Evolutionary conservation across 805 yeast species (phyloP).

Genomic region (Candida mattraensis): DNA sequence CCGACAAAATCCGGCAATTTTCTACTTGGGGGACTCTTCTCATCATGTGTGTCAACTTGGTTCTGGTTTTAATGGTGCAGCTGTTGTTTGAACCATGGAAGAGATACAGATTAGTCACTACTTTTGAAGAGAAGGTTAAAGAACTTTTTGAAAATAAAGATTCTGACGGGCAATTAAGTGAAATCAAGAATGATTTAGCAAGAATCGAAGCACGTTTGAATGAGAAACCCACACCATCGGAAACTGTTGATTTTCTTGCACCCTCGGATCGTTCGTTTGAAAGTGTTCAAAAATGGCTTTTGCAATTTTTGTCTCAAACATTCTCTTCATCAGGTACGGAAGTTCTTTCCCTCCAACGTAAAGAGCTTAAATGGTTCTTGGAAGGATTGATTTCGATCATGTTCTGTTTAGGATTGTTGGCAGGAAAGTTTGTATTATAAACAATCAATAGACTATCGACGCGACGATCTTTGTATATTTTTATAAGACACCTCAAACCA

Average conservation of each 20-base stretch:
- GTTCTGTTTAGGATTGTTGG: slow-evolving; percentile 5
- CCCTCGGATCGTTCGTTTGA: no score
- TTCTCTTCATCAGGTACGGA: no score
- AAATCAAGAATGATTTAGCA: slow-evolving; percentile 18
- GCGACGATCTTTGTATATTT: slow-evolving; percentile 5
- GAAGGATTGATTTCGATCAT: slow-evolving; percentile 7
- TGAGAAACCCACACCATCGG: no score
- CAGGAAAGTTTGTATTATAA: slow-evolving; percentile 5
- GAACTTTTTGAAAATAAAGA: slow-evolving; percentile 40
- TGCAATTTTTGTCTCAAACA: no score
- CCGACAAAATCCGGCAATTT: slow-evolving; percentile 90
- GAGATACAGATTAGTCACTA: slow-evolving; percentile 71
- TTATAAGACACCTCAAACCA: slow-evolving; percentile 7
- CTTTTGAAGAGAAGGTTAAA: slow-evolving; percentile 80
- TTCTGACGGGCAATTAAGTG: slow-evolving; percentile 17
- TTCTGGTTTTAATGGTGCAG: slow-evolving; percentile 79
- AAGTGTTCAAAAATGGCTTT: no score
- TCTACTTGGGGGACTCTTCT: slow-evolving; percentile 97
- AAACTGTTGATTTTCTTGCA: no score
- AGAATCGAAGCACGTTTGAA: slow-evolving; percentile 8
- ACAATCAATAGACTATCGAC: slow-evolving; percentile 9
- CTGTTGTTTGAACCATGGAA: slow-evolving; percentile 94
- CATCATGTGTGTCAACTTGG: slow-evolving; percentile 81
- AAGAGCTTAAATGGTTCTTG: slow-evolving; percentile 4
- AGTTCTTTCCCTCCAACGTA: no score